phyloP scores from a whole-genome alignment of 352 stramenopile species.

The Globisporangium mamillatum region DNA sequence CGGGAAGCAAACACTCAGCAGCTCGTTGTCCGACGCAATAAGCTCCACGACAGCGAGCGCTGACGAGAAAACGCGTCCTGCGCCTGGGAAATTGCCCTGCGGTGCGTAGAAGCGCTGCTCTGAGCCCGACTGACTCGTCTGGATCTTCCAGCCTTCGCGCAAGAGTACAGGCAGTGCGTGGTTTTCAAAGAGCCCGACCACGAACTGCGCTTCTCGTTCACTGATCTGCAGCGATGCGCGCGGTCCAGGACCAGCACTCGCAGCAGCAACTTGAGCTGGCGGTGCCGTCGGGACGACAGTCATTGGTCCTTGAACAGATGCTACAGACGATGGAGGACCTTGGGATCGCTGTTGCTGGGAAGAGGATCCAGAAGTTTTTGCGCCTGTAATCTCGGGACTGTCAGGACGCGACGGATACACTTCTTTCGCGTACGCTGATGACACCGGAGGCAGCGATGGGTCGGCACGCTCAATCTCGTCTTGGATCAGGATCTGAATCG shows the following conservation, averaged over 20 bases:
- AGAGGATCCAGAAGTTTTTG: neutral
- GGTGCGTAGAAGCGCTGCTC: slow-evolving; percentile 44
- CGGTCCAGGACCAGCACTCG: neutral
- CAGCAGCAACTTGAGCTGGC: neutral
- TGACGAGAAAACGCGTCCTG: slow-evolving; percentile 46
- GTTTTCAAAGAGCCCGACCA: slow-evolving; percentile 77
- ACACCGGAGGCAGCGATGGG: slow-evolving; percentile 39
- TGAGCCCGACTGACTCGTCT: slow-evolving; percentile 31
- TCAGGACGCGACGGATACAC: slow-evolving; percentile 13
- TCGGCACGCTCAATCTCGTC: slow-evolving; percentile 81
- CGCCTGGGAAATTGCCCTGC: slow-evolving; percentile 24
- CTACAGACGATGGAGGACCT: neutral
- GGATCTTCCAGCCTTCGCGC: slow-evolving; percentile 62
- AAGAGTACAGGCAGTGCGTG: slow-evolving; percentile 65
- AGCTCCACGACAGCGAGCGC: slow-evolving; percentile 67
- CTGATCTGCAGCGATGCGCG: slow-evolving; percentile 46
- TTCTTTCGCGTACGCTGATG: slow-evolving; percentile 11
- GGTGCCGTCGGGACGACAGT: neutral
- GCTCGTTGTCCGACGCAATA: slow-evolving; percentile 64
- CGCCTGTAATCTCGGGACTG: slow-evolving; percentile 17
- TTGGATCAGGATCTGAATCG: slow-evolving; percentile 83
- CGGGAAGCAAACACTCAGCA: slow-evolving; percentile 64
- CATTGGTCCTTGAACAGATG: neutral
- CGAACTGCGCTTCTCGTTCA: slow-evolving; percentile 71
- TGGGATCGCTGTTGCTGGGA: slow-evolving; percentile 7